A percentile compares a stretch with the other conserved stretches of the same genome.
Evolutionary conservation across 2,329 filamentous ascomycete genomes (phyloP).

Genomic region (Venturia asperata): DNA sequence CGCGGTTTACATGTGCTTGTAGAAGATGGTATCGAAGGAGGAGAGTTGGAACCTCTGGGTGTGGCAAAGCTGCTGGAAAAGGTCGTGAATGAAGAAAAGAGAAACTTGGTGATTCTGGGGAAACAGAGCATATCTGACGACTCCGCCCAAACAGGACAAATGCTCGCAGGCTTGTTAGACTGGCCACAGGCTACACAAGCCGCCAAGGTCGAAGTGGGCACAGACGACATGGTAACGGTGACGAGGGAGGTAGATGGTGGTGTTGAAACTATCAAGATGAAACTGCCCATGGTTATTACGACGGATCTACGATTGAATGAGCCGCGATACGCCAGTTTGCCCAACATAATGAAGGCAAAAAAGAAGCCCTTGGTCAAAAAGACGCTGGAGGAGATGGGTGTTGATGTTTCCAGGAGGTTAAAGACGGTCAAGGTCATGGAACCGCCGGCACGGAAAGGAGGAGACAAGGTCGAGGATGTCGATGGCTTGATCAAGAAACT

Average conservation of each 20-base stretch:
- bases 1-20: conserved; percentile 63
- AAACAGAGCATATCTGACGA: conserved; percentile 99
- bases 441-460: conserved; percentile 78
- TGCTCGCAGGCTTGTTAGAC: conserved; percentile 84
- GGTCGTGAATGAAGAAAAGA: conserved; percentile 74
- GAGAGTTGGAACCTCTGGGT: conserved; percentile 74
- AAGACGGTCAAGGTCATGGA: conserved; percentile 89
- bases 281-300: conserved; percentile 88
- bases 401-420: conserved; percentile 67
- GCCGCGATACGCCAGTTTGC: conserved; percentile 88
- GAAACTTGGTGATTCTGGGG: conserved; percentile 86
- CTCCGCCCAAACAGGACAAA: conserved; percentile 91
- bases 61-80: conserved; percentile 82
- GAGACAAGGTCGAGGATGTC: conserved; percentile 95
- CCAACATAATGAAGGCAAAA: conserved; percentile 99
- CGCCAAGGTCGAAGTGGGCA: conserved; percentile 67
- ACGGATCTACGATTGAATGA: conserved; percentile 92
- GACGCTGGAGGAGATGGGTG: conserved; percentile 71
- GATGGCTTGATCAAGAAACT: conserved; percentile 89
- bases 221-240: conserved; percentile 64
- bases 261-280: conserved; percentile 77
- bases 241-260: conserved; percentile 93
- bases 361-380: conserved; percentile 98
- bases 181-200: conserved; percentile 97
- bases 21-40: conserved; percentile 40